A percentile compares a stretch with the other conserved stretches of the same genome.
Evolutionary conservation across 495 filamentous ascomycete genomes (phyloP).

Genomic region (Podospora fimiseda): DNA sequence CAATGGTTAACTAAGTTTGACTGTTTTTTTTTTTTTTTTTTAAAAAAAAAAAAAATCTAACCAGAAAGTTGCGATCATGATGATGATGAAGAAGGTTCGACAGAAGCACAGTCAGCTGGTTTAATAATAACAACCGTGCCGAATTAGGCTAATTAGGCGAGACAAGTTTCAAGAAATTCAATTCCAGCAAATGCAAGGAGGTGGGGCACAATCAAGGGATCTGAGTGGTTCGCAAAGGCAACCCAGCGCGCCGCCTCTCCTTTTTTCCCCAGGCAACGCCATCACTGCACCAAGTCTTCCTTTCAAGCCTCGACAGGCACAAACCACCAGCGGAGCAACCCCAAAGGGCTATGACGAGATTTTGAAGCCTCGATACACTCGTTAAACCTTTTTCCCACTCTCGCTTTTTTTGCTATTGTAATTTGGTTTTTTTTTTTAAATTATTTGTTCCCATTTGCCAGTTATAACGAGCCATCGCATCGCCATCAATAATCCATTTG

Average conservation of each 20-base stretch:
- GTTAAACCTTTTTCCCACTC: conserved; percentile 19
- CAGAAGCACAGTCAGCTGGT: conserved; percentile 5
- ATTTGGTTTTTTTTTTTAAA: not conserved
- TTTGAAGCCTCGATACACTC: conserved; percentile 13
- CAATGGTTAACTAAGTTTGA: no score
- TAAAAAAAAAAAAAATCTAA: not conserved
- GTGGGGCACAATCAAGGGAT: not conserved
- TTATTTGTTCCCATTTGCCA: no score
- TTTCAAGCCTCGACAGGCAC: conserved; percentile 12
- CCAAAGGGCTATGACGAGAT: conserved; percentile 9
- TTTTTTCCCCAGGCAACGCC: conserved; percentile 28
- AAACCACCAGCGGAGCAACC: conserved; percentile 26
- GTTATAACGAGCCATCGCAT: not conserved
- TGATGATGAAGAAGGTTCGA: not conserved
- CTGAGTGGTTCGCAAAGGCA: not conserved
- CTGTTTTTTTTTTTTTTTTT: no score
- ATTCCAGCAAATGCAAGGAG: conserved; percentile 5
- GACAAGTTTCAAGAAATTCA: conserved; percentile 14
- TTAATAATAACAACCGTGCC: conserved; percentile 12
- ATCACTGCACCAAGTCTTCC: not conserved
- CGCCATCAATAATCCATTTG: not conserved
- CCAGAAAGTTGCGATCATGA: not conserved
- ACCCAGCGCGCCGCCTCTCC: not conserved
- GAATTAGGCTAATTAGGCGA: conserved; percentile 26
- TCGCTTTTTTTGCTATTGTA: conserved; percentile 6